Conservation (phyloP, 2,329 filamentous ascomycete genomes). For the Fusarium caatingaense region DNA sequence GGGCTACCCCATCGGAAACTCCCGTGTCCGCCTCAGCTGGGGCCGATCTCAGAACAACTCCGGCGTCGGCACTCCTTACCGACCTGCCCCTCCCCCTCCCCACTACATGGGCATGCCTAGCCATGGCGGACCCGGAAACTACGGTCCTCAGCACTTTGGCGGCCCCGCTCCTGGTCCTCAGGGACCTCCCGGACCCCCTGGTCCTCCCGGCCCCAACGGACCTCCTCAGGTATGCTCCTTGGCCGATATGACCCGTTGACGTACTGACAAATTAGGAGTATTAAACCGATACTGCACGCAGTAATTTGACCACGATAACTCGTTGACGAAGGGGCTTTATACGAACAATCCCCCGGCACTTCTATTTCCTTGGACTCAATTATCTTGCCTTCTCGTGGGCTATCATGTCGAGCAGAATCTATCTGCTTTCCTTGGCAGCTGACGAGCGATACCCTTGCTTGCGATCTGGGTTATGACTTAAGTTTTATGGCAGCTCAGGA, state of each 20-base stretch:
- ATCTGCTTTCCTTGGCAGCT: slow-evolving; percentile 41
- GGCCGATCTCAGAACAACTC: slow-evolving; percentile 99
- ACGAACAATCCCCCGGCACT: slow-evolving; percentile 40
- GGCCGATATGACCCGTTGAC: not conserved
- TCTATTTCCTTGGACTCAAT: slow-evolving; percentile 46
- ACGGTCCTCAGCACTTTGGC: slow-evolving; percentile 61
- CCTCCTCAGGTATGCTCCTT: slow-evolving; percentile 54
- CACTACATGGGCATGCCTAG: slow-evolving; percentile 65
- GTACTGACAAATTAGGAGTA: slow-evolving; percentile 25
- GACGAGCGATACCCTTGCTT: slow-evolving; percentile 43
- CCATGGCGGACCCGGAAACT: slow-evolving; percentile 57
- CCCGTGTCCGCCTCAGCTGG: slow-evolving; percentile 96
- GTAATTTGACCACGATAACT: slow-evolving; percentile 48
- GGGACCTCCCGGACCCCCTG: slow-evolving; percentile 55
- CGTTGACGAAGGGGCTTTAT: slow-evolving; percentile 45
- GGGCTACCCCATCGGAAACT: slow-evolving; percentile 98
- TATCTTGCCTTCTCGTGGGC: slow-evolving; percentile 42
- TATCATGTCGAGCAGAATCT: slow-evolving; percentile 37
- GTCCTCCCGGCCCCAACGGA: slow-evolving; percentile 52
- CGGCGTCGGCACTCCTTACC: slow-evolving; percentile 95
- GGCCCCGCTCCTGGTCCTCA: slow-evolving; percentile 58
- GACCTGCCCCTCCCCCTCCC: slow-evolving; percentile 80
- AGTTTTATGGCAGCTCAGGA: slow-evolving; percentile 50
- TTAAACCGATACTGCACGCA: slow-evolving; percentile 29
- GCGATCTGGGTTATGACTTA: slow-evolving; percentile 45